Evolutionary conservation across 2,329 filamentous ascomycete genomes (phyloP).

Genomic region (Trichoderma lentiforme): DNA sequence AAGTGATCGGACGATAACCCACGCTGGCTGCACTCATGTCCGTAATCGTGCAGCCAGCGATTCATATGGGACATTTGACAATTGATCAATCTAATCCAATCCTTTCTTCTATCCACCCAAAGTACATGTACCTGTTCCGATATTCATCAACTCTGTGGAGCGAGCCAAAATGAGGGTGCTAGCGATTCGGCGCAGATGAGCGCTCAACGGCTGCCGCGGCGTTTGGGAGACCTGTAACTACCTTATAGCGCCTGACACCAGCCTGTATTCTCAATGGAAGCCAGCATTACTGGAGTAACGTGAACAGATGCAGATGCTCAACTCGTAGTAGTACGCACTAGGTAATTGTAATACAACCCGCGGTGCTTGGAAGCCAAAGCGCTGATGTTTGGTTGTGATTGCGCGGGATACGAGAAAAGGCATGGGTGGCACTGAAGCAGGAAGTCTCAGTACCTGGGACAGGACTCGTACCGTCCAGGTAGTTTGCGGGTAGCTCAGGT

Average conservation of each 20-base stretch:
- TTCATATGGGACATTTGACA: neutral
- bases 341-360: neutral
- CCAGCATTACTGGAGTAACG: neutral
- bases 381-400: neutral
- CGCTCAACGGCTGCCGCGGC: neutral
- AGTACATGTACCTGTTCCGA: neutral
- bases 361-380: neutral
- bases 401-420: neutral
- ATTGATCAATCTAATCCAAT: neutral
- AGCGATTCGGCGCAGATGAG: conserved; percentile 14
- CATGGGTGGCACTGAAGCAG: neutral
- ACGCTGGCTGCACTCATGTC: neutral
- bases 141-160: neutral
- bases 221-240: neutral
- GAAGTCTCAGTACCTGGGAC: neutral
- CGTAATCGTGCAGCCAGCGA: neutral
- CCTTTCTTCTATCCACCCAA: neutral
- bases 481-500: neutral
- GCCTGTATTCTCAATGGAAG: neutral
- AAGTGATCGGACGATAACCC: neutral
- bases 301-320: neutral
- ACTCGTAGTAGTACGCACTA: neutral
- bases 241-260: neutral
- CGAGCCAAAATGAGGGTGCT: neutral
- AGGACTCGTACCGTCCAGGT: neutral